These are phyloP conservation scores for Peronospora destructor DNA, from an alignment of 352 stramenopile genomes.

Conservation along the genomic window DNA sequence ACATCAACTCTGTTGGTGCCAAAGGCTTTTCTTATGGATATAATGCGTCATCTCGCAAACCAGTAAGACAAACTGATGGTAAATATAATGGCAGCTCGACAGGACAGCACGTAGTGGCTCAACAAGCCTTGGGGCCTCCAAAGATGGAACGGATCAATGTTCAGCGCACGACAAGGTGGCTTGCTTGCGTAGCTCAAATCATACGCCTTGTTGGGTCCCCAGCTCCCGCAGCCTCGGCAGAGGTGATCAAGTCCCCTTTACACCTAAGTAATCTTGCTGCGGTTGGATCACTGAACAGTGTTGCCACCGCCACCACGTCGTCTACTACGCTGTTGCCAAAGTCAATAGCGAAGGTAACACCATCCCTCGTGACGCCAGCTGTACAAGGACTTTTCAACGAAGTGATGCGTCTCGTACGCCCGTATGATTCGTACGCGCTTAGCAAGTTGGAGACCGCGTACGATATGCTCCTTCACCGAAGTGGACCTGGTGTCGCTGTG, in stretches of 20 bases:
- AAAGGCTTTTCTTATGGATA: conserved; percentile 19
- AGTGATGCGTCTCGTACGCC: conserved; percentile 50
- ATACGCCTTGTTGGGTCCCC: conserved; percentile 44
- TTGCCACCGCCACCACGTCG: background rate
- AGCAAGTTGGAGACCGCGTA: conserved; percentile 54
- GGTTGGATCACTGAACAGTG: background rate
- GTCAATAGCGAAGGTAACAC: background rate
- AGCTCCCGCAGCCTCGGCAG: background rate
- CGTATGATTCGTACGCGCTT: conserved; percentile 68
- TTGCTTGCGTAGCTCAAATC: conserved; percentile 57
- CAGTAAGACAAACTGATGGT: conserved; percentile 11
- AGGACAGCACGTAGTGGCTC: conserved; percentile 16
- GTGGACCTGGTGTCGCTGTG: conserved; percentile 54
- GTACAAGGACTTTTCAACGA: conserved; percentile 57
- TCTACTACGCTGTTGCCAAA: conserved; percentile 5
- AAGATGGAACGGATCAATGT: conserved; percentile 83
- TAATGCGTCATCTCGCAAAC: conserved; percentile 18
- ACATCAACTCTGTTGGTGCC: conserved; percentile 39
- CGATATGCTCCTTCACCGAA: conserved; percentile 49
- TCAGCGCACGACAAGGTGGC: conserved; percentile 63
- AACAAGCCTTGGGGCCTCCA: conserved; percentile 33
- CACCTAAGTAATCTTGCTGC: background rate
- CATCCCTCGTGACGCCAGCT: conserved; percentile 23
- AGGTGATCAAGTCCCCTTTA: background rate
- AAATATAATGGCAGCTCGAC: conserved; percentile 16